These are phyloP conservation scores for Penicillium steckii DNA, from an alignment of 495 filamentous ascomycete species.

Conservation along the genomic window DNA sequence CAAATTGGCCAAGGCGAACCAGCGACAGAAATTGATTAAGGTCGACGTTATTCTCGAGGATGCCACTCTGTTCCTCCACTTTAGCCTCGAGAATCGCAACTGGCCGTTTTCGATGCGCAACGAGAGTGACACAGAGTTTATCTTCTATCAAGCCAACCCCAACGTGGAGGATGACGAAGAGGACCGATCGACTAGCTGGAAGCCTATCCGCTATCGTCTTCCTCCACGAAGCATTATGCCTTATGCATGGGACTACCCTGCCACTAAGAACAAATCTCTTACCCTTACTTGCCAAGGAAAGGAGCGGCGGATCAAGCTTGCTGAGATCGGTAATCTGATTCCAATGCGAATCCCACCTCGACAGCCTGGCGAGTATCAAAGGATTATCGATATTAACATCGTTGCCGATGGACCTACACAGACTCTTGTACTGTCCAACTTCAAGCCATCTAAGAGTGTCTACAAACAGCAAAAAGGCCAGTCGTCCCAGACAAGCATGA, in stretches of 20 bases:
- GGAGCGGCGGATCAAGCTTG: constrained; percentile 86
- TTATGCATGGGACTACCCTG: constrained; percentile 98
- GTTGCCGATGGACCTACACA: constrained; percentile 93
- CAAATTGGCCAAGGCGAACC: constrained; percentile 85
- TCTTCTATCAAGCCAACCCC: constrained; percentile 85
- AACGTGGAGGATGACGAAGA: constrained; percentile 79
- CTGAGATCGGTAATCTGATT: constrained; percentile 92
- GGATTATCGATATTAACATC: constrained; percentile 94
- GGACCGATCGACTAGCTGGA: constrained; percentile 76
- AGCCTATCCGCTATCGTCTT: constrained; percentile 87
- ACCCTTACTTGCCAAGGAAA: constrained; percentile 75
- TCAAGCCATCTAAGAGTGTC: constrained; percentile 87
- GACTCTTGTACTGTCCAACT: constrained; percentile 91
- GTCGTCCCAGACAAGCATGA: constrained; percentile 57
- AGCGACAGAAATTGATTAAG: constrained; percentile 84
- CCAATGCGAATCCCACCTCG: constrained; percentile 77
- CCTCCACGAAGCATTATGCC: constrained; percentile 97
- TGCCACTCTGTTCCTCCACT: constrained; percentile 87
- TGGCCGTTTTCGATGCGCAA: constrained; percentile 99
- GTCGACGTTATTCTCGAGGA: constrained; percentile 89
- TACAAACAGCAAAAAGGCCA: constrained; percentile 76
- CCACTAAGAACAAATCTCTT: constrained; percentile 92
- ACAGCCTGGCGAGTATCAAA: constrained; percentile 56
- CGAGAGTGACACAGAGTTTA: constrained; percentile 93
- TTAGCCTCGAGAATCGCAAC: constrained; percentile 84